Evolutionary conservation across 768 basidiomycete species (phyloP).

Genomic region (Lactarius akahatsu): DNA sequence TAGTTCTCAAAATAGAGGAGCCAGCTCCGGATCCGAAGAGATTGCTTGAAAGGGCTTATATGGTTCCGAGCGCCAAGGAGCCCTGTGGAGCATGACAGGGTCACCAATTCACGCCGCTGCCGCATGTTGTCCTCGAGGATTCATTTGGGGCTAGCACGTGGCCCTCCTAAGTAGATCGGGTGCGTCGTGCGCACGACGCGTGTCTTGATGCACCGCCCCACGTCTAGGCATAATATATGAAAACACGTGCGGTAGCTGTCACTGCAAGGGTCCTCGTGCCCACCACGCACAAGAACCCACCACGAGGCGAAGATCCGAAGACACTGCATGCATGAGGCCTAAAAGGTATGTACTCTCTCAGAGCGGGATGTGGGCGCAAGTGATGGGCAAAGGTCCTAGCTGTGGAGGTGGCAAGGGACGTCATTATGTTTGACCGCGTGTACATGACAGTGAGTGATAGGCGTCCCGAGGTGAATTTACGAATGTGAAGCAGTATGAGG

Average conservation of each 20-base stretch:
- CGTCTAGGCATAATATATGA: neutral
- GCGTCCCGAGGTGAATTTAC: neutral
- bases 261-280: neutral
- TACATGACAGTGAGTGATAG: neutral
- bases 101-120: neutral
- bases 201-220: neutral
- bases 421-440: neutral
- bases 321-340: neutral
- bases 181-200: neutral
- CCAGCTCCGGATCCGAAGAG: neutral
- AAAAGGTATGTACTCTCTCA: neutral
- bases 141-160: neutral
- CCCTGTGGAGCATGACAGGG: neutral
- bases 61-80: neutral
- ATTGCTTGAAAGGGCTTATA: neutral
- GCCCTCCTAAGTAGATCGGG: neutral
- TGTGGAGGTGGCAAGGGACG: neutral
- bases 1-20: neutral
- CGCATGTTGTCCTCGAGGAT: constrained; percentile 14
- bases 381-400: neutral
- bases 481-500: neutral
- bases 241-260: neutral
- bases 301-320: neutral
- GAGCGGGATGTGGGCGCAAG: neutral
- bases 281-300: neutral